Evolutionary conservation across 768 basidiomycete species (phyloP).

Genomic region (Paxillus rubicundulus): DNA sequence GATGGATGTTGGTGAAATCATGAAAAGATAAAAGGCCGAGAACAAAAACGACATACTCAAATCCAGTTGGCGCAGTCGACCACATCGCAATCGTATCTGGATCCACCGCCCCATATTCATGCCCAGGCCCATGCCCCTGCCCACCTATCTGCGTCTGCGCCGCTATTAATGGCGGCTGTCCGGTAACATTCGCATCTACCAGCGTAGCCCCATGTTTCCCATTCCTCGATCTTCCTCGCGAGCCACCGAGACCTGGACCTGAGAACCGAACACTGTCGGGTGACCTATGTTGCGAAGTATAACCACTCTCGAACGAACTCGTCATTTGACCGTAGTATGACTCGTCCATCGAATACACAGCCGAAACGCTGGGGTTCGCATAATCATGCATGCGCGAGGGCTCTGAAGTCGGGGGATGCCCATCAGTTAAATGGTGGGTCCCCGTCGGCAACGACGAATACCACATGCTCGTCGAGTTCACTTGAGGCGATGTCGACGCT

Average conservation of each 20-base stretch:
- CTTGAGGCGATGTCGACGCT: neutral
- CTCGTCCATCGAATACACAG: constrained; percentile 19
- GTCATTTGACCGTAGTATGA: constrained; percentile 21
- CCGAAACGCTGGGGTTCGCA: neutral
- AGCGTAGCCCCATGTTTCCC: too few relatives aligned
- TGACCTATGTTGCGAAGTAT: constrained; percentile 1
- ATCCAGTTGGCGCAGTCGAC: constrained; percentile 57
- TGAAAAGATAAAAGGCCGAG: neutral
- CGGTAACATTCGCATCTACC: neutral
- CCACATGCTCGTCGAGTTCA: constrained; percentile 19
- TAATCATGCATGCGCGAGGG: neutral
- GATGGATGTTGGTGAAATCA: too few relatives aligned
- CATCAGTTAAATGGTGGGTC: neutral
- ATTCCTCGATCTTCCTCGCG: too few relatives aligned
- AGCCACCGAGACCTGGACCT: neutral
- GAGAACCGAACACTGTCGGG: neutral
- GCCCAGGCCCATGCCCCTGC: neutral
- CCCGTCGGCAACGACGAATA: constrained; percentile 10
- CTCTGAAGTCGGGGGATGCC: neutral
- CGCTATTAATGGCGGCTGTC: too few relatives aligned
- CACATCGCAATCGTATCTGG: constrained; percentile 58
- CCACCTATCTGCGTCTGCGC: neutral
- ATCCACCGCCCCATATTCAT: constrained; percentile 22
- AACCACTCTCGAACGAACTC: constrained; percentile 5
- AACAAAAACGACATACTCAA: constrained; percentile 47